A percentile compares a stretch with the other conserved stretches of the same genome.
Evolutionary conservation across 371 early-diverging fungal genomes (phyloP).

Genomic region (Syncephalastrum contaminatum): DNA sequence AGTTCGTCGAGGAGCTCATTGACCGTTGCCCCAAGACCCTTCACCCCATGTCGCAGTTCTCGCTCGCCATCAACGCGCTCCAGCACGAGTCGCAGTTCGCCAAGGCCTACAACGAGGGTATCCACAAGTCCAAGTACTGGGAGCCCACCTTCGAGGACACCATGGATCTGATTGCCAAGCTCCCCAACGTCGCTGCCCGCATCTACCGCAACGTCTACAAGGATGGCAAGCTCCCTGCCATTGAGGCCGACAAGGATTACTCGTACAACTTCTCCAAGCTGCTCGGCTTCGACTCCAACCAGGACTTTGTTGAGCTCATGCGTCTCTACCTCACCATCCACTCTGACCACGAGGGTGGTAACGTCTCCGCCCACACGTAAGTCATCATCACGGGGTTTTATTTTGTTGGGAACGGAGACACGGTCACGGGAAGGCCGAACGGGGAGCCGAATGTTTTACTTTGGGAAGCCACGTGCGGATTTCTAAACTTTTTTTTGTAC

Average conservation of each 20-base stretch:
- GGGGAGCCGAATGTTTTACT: conserved; percentile 3
- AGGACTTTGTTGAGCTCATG: conserved; percentile 95
- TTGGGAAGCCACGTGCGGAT: neutral
- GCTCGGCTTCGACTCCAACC: conserved; percentile 87
- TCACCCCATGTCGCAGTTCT: conserved; percentile 99
- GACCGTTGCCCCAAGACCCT: conserved; percentile 97
- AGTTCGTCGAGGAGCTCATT: conserved; percentile 93
- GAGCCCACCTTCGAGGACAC: conserved; percentile 95
- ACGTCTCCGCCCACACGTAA: conserved; percentile 93
- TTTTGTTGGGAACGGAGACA: neutral
- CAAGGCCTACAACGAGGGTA: conserved; percentile 94
- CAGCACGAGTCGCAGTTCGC: conserved; percentile 96
- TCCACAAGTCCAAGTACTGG: conserved; percentile 96
- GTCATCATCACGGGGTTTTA: conserved; percentile 11
- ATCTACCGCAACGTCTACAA: conserved; percentile 98
- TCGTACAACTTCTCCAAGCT: conserved; percentile 93
- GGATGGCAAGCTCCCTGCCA: conserved; percentile 88
- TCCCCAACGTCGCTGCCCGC: conserved; percentile 94
- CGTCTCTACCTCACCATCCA: conserved; percentile 98
- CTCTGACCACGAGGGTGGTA: conserved; percentile 99
- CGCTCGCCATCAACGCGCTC: conserved; percentile 93
- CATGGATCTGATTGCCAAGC: conserved; percentile 97
- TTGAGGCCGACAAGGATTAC: conserved; percentile 89
- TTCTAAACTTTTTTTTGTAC: conserved; percentile 3
- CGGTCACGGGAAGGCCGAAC: neutral